Evolutionary conservation across 805 yeast species (phyloP).

Genomic region (Ogataea trehaloabstinens): DNA sequence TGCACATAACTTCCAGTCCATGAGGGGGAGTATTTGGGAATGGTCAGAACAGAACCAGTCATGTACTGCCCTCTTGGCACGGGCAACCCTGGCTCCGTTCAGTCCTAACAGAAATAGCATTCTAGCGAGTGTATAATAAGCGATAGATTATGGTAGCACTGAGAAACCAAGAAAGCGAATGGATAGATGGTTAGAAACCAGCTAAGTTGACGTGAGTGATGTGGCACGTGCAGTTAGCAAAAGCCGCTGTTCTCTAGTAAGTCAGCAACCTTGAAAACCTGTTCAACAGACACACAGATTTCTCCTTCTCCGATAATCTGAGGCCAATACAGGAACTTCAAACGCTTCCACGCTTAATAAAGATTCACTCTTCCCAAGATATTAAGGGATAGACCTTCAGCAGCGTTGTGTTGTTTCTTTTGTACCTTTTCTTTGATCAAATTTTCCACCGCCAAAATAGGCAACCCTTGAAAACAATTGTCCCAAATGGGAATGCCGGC

Average conservation of each 20-base stretch:
- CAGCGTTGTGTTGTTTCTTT: neutral
- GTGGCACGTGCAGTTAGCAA: no score
- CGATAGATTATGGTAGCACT: neutral
- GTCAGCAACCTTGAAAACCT: no score
- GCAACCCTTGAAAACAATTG: neutral
- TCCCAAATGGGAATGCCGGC: neutral
- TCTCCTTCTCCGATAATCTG: neutral
- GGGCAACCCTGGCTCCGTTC: constrained; percentile 8
- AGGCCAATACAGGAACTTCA: neutral
- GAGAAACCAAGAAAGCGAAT: constrained; percentile 1
- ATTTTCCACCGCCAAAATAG: neutral
- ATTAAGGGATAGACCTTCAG: neutral
- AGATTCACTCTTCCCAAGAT: no score
- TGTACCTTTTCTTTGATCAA: neutral
- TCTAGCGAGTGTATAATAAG: neutral
- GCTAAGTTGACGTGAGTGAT: no score
- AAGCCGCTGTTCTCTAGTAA: no score
- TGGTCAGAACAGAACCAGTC: constrained; percentile 8
- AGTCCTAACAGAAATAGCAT: constrained; percentile 18
- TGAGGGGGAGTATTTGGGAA: constrained; percentile 17
- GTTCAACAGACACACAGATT: neutral
- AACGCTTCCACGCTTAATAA: no score
- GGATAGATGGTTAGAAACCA: no score
- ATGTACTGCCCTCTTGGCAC: constrained; percentile 6
- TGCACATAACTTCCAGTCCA: constrained; percentile 30